Base-by-base conservation (phyloP, 2,329 filamentous ascomycete species). In the Cadophora gregata region DNA sequence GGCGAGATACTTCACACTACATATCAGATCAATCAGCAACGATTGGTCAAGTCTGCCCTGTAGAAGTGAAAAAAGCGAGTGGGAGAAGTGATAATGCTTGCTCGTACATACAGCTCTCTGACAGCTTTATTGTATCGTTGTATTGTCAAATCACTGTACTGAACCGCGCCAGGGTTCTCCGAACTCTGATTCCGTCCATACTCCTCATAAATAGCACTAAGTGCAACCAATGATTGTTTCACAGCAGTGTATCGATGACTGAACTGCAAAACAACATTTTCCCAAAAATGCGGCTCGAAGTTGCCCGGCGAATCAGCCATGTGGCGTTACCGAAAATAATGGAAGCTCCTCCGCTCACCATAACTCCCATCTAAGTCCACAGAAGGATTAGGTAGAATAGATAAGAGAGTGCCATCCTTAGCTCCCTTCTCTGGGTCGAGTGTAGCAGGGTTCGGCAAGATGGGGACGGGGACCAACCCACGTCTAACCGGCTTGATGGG, bases 261-360 rank as follows among this genome's bases (percentile, higher is more conserved):
- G 19, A 68, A 59, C 27, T 71, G 67, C 1, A 71, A 38, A 3
- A 68, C 62, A 19, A 64, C 14, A 14, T 50, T 47, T 24, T 69
- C 50, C 69, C 67, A 71, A 33, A 71, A 69, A 24, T 69, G 55
- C 8, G 67, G 64, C 42, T 71, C 67, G 60, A 70, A 72, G 25
- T 70, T 70, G 0, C 71, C 71, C 3, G 70, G 56, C 25, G 72
- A 62, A n/a, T 66, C 62, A 2, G 62, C 45, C 27, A 71, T 65
- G 8, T 67, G 70, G 16, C 63, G 61, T 4, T 53, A 53, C 6
- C 65, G 64, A 16, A 73, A 73, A 58, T 70, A 73, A 59, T 72
- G 55, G 64, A 73, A 69, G 24, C 67, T 64, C 31, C 70, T 67
- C n/a, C 67, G 67, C 45, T 72, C 64, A 7, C 53, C 29, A 12